Evolutionary conservation across 139 green algal genomes (phyloP).

Genomic region (Picochlorum costavermella): DNA sequence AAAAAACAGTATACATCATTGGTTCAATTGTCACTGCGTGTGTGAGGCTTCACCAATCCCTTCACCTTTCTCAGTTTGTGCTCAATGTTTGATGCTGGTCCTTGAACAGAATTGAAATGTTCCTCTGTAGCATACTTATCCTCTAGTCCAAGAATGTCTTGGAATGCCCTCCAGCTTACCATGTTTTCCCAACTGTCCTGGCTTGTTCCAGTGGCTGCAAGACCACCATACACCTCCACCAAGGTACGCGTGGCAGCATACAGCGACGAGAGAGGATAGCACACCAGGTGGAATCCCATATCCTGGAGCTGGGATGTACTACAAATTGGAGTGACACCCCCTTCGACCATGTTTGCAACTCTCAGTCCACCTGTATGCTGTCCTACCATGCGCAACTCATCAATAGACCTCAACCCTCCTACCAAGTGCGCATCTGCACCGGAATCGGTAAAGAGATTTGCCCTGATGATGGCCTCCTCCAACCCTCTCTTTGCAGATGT

Average conservation of each 20-base stretch:
- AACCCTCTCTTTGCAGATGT: conserved; percentile 60
- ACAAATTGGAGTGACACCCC: conserved; percentile 54
- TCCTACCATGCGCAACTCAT: conserved; percentile 59
- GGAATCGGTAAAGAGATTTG: conserved; percentile 63
- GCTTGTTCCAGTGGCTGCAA: conserved; percentile 39
- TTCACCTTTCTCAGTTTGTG: conserved; percentile 14
- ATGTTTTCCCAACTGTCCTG: conserved; percentile 38
- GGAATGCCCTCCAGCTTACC: conserved; percentile 44
- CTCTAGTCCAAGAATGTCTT: conserved; percentile 48
- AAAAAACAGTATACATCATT: not conserved
- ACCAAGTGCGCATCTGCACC: conserved; percentile 68
- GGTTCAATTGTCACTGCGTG: not conserved
- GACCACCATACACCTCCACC: conserved; percentile 23
- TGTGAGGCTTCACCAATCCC: conserved; percentile 8
- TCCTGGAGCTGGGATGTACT: conserved; percentile 40
- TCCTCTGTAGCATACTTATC: conserved; percentile 39
- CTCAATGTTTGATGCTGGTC: conserved; percentile 13
- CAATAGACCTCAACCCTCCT: conserved; percentile 48
- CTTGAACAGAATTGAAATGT: conserved; percentile 17
- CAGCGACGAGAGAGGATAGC: conserved; percentile 50
- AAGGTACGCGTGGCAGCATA: conserved; percentile 25
- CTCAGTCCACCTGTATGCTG: conserved; percentile 42
- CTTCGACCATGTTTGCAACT: conserved; percentile 71
- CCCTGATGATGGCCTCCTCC: conserved; percentile 41
- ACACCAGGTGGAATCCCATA: conserved; percentile 63